Percentiles rank a stretch among this genome's conserved stretches.
Conservation (phyloP, 352 stramenopile genomes). For the Phytophthora hibernalis region DNA sequence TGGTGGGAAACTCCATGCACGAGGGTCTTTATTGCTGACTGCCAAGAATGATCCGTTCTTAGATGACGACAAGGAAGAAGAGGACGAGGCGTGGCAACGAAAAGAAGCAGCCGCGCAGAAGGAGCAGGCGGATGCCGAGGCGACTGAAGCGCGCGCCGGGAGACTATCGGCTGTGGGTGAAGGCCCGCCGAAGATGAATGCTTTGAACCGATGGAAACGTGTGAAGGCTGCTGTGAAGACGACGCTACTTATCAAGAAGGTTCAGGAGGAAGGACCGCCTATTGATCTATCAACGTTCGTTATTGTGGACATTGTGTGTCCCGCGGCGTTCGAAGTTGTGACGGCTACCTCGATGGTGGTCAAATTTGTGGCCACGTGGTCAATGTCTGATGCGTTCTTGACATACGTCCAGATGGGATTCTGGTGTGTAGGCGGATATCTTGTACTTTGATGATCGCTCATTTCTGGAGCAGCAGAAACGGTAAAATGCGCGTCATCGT, state of each 20-base stretch:
- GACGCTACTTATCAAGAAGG: conserved; percentile 65
- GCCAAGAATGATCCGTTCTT: conserved; percentile 65
- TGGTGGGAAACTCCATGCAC: conserved; percentile 18
- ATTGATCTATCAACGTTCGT: conserved; percentile 84
- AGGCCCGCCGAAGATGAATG: conserved; percentile 22
- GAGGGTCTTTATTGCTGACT: conserved; percentile 47
- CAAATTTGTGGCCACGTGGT: conserved; percentile 63
- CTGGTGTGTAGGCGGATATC: conserved; percentile 62
- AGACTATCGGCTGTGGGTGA: conserved; percentile 25
- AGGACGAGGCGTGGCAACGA: conserved; percentile 52
- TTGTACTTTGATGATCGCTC: conserved; percentile 71
- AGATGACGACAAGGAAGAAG: conserved; percentile 64
- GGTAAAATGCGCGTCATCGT: conserved; percentile 78
- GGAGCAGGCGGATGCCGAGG: conserved; percentile 31
- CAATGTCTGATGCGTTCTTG: conserved; percentile 68
- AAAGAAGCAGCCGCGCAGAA: conserved; percentile 41
- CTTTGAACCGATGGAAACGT: conserved; percentile 60
- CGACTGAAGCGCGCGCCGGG: conserved; percentile 16
- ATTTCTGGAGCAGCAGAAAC: conserved; percentile 87
- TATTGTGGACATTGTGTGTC: conserved; percentile 77
- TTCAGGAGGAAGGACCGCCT: conserved; percentile 57
- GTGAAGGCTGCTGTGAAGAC: conserved; percentile 61
- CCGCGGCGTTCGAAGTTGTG: conserved; percentile 70
- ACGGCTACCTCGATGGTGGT: conserved; percentile 59
- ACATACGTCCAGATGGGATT: conserved; percentile 79